Evolutionary conservation across 768 basidiomycete species (phyloP).

Genomic region (Pleurotus pulmonarius): DNA sequence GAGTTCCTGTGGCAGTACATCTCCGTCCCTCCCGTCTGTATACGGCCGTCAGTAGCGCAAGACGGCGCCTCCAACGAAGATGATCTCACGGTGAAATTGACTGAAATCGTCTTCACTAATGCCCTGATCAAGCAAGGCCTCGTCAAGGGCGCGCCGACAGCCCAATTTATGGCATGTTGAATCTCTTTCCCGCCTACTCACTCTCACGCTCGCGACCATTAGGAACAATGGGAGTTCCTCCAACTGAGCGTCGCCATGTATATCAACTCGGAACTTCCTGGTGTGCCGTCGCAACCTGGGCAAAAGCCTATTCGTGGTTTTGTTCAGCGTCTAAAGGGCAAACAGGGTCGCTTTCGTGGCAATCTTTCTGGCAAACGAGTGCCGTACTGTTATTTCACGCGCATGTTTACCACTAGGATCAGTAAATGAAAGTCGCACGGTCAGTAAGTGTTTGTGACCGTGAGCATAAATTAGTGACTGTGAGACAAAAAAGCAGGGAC

Average conservation of each 20-base stretch:
- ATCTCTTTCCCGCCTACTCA: background rate
- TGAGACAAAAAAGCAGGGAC: too few relatives aligned
- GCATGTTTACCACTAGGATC: too few relatives aligned
- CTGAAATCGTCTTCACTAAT: slow-evolving; percentile 95
- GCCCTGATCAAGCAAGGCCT: slow-evolving; percentile 89
- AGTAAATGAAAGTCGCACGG: too few relatives aligned
- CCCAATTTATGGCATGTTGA: slow-evolving; percentile 75
- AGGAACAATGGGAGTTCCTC: slow-evolving; percentile 99
- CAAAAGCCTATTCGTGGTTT: slow-evolving; percentile 97
- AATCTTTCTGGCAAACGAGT: slow-evolving; percentile 99
- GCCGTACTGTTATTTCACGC: slow-evolving; percentile 98
- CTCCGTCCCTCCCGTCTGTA: slow-evolving; percentile 96
- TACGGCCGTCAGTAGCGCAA: slow-evolving; percentile 94
- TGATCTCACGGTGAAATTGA: slow-evolving; percentile 94
- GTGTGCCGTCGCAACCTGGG: slow-evolving; percentile 81
- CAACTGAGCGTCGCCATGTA: slow-evolving; percentile 96
- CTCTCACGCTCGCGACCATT: background rate
- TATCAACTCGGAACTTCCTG: slow-evolving; percentile 95
- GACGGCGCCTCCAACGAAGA: slow-evolving; percentile 99
- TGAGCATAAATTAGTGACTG: too few relatives aligned
- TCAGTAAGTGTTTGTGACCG: too few relatives aligned
- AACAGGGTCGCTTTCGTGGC: slow-evolving; percentile 97
- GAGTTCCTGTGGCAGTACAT: slow-evolving; percentile 99
- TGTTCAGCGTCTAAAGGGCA: slow-evolving; percentile 96
- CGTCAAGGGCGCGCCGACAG: slow-evolving; percentile 81